Base-by-base conservation (phyloP, 225 moss, liverwort and hornwort genomes). In the Neckera pumila region DNA sequence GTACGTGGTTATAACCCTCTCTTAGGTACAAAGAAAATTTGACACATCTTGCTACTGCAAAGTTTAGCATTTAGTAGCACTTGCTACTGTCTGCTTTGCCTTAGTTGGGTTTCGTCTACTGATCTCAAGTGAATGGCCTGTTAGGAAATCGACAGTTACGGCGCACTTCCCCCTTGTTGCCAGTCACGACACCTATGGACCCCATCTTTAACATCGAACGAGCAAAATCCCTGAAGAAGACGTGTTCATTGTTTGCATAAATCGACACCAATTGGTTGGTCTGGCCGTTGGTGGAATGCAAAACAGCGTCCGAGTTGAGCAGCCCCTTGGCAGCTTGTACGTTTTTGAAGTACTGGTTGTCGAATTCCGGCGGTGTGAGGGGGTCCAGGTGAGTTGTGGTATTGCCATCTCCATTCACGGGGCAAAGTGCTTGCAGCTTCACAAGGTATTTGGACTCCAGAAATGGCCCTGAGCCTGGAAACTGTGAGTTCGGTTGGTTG, bases 141-240 rank as follows among this genome's bases (percentile, higher is more conserved):
- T 96, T 98, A 13, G 92, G 89, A 56, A 93, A 90, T 17, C 87
- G 90, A 61, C 98, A 98, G 84, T 93, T 93, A 7, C 91, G 93
- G 40, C 95, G 92, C 42, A 97, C 87, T 79, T 95, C 93, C 27
- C 95, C 95, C 79, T 94, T 87, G 42, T 85, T 91, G 78, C 91
- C 95, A 28, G 93, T 93, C 80, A 93, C 86, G 80, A 95, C 95
- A 36, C 90, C 88, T 11, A 93, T 90, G 27, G 90, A 86, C 38
- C 94, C 97, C 98, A 98, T 97, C 88, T 96, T 93, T 62, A 96
- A 65, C 93, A 97, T 94, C 30, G 96, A 97, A 16, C 89, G 89
- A 8, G 92, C 80, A 40, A 98, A 98, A 84, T 96, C 95, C 28
- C 89, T 83, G 74, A 95, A 94, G 88, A 98, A 98, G 17, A 87